Conservation (phyloP, 768 basidiomycete species). For the Agaricus sinodeliciosus region DNA sequence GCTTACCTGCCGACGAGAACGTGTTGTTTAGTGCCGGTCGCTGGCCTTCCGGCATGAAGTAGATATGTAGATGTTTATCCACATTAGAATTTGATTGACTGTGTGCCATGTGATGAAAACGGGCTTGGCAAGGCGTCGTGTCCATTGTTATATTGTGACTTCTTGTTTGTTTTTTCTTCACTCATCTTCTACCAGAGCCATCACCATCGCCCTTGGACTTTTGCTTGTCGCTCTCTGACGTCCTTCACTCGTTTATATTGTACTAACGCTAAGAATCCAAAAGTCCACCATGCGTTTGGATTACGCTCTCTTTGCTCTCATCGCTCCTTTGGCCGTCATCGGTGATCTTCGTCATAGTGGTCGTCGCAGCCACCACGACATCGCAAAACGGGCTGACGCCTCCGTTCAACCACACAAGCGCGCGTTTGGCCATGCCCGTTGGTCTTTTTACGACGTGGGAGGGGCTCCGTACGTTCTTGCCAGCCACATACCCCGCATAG, state of each 20-base stretch:
- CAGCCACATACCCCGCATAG: too few relatives aligned
- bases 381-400: background rate
- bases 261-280: background rate
- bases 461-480: too few relatives aligned
- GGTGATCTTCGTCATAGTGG: constrained; percentile 9
- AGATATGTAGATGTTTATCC: too few relatives aligned
- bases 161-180: background rate
- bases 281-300: constrained; percentile 4
- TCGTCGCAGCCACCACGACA: constrained; percentile 2
- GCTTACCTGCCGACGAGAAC: too few relatives aligned
- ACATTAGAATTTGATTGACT: too few relatives aligned
- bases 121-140: too few relatives aligned
- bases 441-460: too few relatives aligned
- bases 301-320: constrained; percentile 3
- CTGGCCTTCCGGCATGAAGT: too few relatives aligned
- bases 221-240: constrained; percentile 7
- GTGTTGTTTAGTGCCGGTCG: too few relatives aligned
- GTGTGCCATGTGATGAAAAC: too few relatives aligned
- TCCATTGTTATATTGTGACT: too few relatives aligned
- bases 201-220: background rate
- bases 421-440: too few relatives aligned
- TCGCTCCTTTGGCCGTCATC: constrained; percentile 5
- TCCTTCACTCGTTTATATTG: constrained; percentile 10
- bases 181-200: background rate
- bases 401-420: constrained; percentile 11